These are phyloP conservation scores for Ceriops zippeliana DNA, from an alignment of 345 rosid genomes.

Conservation along the genomic window DNA sequence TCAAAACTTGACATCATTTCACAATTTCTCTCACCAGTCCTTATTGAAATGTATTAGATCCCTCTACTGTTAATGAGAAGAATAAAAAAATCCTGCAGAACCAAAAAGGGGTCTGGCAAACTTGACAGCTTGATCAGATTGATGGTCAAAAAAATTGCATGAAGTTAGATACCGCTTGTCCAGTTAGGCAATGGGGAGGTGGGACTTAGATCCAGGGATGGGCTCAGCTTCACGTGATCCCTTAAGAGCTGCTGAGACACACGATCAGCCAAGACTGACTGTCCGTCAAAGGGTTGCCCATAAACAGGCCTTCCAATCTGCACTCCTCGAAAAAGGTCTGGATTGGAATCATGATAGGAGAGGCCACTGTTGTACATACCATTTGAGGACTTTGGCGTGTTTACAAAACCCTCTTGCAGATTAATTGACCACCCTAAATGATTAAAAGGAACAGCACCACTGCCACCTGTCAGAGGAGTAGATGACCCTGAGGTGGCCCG, in stretches of 20 bases:
- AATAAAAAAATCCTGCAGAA: constrained; percentile 14
- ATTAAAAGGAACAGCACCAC: constrained; percentile 46
- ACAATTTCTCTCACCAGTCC: constrained; percentile 7
- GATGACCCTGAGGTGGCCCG: constrained; percentile 56
- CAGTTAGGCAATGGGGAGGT: constrained; percentile 34
- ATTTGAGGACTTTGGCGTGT: constrained; percentile 35
- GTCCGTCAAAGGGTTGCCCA: constrained; percentile 40
- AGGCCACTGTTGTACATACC: constrained; percentile 31
- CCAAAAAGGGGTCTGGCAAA: constrained; percentile 16
- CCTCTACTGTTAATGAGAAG: constrained; percentile 19
- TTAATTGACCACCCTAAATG: constrained; percentile 39
- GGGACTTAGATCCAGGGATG: constrained; percentile 47
- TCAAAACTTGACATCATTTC: constrained; percentile 15
- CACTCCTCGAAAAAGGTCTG: constrained; percentile 44
- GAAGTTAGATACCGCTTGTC: constrained; percentile 26
- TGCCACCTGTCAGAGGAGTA: constrained; percentile 53
- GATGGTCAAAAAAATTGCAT: constrained; percentile 3
- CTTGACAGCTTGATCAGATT: constrained; percentile 16
- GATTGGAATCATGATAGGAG: constrained; percentile 38
- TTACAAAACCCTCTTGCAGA: constrained; percentile 46
- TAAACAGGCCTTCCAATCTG: constrained; percentile 38
- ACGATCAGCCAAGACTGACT: constrained; percentile 50
- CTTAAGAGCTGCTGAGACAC: constrained; percentile 53
- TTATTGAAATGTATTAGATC: constrained; percentile 20
- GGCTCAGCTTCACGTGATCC: constrained; percentile 42